Base-by-base conservation (phyloP, 2,329 filamentous ascomycete genomes). In the Rachicladosporium sp. region DNA sequence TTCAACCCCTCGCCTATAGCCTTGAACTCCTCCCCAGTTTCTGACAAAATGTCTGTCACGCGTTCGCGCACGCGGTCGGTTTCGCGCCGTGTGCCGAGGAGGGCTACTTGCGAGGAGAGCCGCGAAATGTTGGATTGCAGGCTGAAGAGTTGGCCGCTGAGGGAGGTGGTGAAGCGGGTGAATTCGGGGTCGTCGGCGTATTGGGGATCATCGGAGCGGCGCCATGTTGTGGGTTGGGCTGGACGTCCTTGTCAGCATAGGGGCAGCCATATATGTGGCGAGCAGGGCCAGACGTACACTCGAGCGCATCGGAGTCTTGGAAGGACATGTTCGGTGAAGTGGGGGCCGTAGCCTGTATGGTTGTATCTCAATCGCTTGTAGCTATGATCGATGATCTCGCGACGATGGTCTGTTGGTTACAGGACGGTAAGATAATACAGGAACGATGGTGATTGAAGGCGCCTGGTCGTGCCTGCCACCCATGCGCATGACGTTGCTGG, bases 161-260 rank as follows among this genome's bases (percentile, higher is more conserved):
- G 75, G 43, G 81, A 74, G 56, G 84, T 79, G 46, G 88, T 85
- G 51, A 93, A 75, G 43, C 76, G 73, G 56, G 85, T 76, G 71
- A 96, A 98, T 48, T 87, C 87, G 37, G 91, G 91, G 59, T 96
- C 86, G 65, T 98, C 91, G 56, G 75, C 72, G 66, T 94, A 98
- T 54, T 77, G 68, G 34, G 78, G 70, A 57, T 82, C 82, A 59
- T 82, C 78, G 44, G 76, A 70, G 47, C 78, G 74, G 46, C 83
- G 71, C 65, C 72, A 73, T 45, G 69, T 75, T 23, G 77, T 78
- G 31, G 78, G 76, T 63, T 83, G 81, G 50, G 88, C 49, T 51
- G n/a, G n/a, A n/a, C n/a, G n/a, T n/a, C n/a, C n/a, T n/a, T n/a
- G n/a, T n/a, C n/a, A n/a, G n/a, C n/a, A n/a, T n/a, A n/a, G n/a